phyloP scores from a whole-genome alignment of 73 alveolate genomes.

The Uronychia setigera region DNA sequence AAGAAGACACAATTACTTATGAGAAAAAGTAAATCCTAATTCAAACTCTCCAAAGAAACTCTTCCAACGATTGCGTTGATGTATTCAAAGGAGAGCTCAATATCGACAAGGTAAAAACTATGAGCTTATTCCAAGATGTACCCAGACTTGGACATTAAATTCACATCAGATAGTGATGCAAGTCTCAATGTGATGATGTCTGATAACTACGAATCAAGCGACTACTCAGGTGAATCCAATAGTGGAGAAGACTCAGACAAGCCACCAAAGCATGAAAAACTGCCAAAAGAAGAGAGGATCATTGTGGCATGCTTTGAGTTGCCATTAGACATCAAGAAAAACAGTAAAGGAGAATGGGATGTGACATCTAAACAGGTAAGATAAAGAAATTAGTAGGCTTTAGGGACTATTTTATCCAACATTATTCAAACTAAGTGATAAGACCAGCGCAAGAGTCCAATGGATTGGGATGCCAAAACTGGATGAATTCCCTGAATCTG shows the following conservation, averaged over 20 bases:
- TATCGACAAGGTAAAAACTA: background rate
- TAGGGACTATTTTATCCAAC: conserved; percentile 32
- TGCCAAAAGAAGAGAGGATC: background rate
- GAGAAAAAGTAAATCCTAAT: too few species aligned
- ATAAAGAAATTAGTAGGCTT: background rate
- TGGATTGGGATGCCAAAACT: conserved; percentile 67
- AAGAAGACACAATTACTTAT: too few species aligned
- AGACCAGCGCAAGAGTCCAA: conserved; percentile 18
- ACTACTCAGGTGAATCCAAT: too few species aligned
- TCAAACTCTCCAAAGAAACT: too few species aligned
- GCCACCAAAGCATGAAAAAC: background rate
- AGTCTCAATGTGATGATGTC: too few species aligned
- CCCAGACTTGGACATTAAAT: background rate
- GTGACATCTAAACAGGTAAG: background rate
- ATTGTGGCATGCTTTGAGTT: background rate
- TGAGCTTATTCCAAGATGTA: background rate
- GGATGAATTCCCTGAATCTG: conserved; percentile 12
- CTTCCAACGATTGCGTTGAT: background rate
- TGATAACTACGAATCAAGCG: too few species aligned
- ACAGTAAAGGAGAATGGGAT: background rate
- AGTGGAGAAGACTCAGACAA: too few species aligned
- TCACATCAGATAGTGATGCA: background rate
- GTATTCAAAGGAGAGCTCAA: background rate
- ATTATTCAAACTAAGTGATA: conserved; percentile 28
- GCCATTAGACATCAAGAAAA: background rate